These are phyloP conservation scores for Misopates orontium DNA, from an alignment of 257 asterid species.

Conservation along the genomic window DNA sequence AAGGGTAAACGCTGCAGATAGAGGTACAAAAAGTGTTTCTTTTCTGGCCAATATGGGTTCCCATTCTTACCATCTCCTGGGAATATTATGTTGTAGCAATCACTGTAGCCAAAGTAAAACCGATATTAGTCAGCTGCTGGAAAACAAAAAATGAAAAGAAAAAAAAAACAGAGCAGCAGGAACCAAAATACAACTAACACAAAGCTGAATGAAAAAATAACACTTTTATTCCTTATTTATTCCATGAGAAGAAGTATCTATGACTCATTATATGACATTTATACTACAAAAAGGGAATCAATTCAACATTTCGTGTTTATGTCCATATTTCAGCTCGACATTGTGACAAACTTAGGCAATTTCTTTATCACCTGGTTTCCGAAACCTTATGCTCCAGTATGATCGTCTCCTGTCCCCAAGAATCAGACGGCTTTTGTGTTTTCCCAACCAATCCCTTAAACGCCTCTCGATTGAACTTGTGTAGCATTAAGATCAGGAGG, in stretches of 20 bases:
- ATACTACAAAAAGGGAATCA: conserved; percentile 37
- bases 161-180: not conserved
- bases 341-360: conserved; percentile 40
- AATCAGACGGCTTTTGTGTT: conserved; percentile 11
- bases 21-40: not conserved
- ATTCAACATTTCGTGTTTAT: conserved; percentile 33
- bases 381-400: conserved; percentile 27
- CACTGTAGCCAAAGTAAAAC: conserved; percentile 28
- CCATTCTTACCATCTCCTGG: conserved; percentile 26
- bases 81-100: conserved; percentile 23
- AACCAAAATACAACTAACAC: not conserved
- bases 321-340: conserved; percentile 31
- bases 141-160: not conserved
- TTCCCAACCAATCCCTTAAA: conserved; percentile 15
- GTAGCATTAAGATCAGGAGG: conserved; percentile 27
- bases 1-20: not conserved
- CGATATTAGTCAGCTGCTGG: conserved; percentile 14
- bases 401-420: conserved; percentile 23
- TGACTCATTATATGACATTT: conserved; percentile 27
- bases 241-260: conserved; percentile 32
- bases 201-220: conserved; percentile 3
- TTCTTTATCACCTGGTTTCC: conserved; percentile 43
- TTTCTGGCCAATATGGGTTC: conserved; percentile 21
- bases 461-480: conserved; percentile 22
- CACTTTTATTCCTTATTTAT: conserved; percentile 36